Evolutionary conservation across 2,329 filamentous ascomycete species (phyloP).

Genomic region (Trichoderma sp.): DNA sequence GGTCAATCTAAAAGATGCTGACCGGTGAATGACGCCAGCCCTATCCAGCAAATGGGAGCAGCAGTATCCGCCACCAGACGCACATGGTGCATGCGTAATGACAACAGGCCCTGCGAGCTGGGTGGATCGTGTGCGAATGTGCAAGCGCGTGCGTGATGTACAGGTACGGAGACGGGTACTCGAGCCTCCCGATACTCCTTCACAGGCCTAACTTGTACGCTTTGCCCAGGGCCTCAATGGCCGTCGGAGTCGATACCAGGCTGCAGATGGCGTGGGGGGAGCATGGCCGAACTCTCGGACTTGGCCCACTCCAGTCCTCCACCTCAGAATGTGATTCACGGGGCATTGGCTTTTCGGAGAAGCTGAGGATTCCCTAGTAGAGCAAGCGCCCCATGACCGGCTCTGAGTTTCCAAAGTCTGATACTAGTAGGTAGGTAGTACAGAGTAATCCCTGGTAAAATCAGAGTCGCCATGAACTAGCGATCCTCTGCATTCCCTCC

Average conservation of each 20-base stretch:
- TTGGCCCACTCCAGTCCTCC: neutral
- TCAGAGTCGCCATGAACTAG: neutral
- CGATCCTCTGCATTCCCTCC: neutral
- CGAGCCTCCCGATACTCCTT: neutral
- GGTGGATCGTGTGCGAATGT: conserved; percentile 6
- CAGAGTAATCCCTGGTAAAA: neutral
- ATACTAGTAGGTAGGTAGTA: conserved; percentile 2
- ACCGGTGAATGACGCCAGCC: conserved; percentile 21
- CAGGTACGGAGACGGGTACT: conserved; percentile 5
- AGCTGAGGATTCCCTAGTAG: neutral
- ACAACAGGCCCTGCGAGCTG: conserved; percentile 3
- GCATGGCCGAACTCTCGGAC: neutral
- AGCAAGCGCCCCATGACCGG: neutral
- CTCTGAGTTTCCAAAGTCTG: neutral
- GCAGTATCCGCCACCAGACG: neutral
- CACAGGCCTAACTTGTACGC: neutral
- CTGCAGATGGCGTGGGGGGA: conserved; percentile 10
- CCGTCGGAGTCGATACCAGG: neutral
- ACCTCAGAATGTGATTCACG: conserved; percentile 3
- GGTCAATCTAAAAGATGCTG: conserved; percentile 17
- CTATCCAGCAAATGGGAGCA: conserved; percentile 25
- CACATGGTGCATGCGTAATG: conserved; percentile 18
- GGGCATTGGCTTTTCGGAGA: neutral
- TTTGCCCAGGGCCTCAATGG: neutral
- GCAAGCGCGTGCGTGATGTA: conserved; percentile 2